These are phyloP conservation scores for Chytriomyces confervae DNA, from an alignment of 192 early-diverging fungal species.

Conservation along the genomic window DNA sequence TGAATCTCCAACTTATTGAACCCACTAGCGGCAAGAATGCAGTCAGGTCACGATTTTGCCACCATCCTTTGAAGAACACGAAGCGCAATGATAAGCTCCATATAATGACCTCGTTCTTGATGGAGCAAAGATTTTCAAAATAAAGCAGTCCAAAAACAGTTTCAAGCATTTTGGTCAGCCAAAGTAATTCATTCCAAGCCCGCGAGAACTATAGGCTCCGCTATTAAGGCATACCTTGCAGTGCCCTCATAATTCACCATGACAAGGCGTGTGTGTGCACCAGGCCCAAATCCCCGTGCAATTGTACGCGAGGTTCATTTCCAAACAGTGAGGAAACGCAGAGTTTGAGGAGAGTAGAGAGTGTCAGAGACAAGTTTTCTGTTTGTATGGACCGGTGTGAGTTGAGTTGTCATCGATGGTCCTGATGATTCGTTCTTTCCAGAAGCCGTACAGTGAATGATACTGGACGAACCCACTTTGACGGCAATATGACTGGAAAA, in stretches of 20 bases:
- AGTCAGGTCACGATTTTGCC: slow-evolving; percentile 2
- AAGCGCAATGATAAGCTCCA: slow-evolving; percentile 27
- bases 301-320: neutral
- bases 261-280: slow-evolving; percentile 14
- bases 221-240: neutral
- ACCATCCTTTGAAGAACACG: neutral
- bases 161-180: neutral
- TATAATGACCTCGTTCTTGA: slow-evolving; percentile 18
- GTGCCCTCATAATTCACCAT: neutral
- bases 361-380: too few relatives aligned
- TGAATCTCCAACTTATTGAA: neutral
- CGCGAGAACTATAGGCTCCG: slow-evolving; percentile 7
- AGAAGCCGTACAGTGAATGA: too few relatives aligned
- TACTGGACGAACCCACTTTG: too few relatives aligned
- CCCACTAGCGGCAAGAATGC: slow-evolving; percentile 21
- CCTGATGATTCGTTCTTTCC: too few relatives aligned
- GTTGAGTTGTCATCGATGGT: too few relatives aligned
- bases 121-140: neutral
- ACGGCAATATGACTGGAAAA: too few relatives aligned
- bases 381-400: too few relatives aligned
- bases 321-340: slow-evolving; percentile 23
- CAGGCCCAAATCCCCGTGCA: neutral
- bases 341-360: neutral
- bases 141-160: neutral
- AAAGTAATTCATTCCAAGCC: slow-evolving; percentile 12